phyloP scores from a whole-genome alignment of 1,139 yeast species.

The Groenewaldozyma sp. region DNA sequence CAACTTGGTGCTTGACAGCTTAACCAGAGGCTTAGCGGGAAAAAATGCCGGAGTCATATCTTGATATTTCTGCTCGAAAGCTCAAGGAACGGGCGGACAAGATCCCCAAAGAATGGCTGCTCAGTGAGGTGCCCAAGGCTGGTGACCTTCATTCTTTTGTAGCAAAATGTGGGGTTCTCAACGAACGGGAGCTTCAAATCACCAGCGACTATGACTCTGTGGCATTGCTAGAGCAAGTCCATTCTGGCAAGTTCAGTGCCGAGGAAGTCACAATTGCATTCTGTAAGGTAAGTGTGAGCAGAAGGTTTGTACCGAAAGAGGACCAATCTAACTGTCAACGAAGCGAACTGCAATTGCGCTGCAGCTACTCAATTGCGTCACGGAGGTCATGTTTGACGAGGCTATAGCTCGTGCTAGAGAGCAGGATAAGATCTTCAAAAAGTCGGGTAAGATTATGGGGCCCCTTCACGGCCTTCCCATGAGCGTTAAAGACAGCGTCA shows the following conservation, averaged over 20 bases:
- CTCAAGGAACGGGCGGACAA: slow-evolving; percentile 13
- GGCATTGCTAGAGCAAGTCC: slow-evolving; percentile 32
- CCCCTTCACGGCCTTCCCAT: slow-evolving; percentile 45
- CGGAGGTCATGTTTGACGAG: slow-evolving; percentile 24
- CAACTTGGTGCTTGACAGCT: too few species aligned
- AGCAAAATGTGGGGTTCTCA: slow-evolving; percentile 10
- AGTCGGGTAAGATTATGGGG: slow-evolving; percentile 19
- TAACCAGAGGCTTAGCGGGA: too few species aligned
- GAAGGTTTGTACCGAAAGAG: neutral
- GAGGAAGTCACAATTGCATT: slow-evolving; percentile 42
- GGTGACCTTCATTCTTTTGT: slow-evolving; percentile 9
- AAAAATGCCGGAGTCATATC: slow-evolving; percentile 7
- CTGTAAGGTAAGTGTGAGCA: slow-evolving; percentile 22
- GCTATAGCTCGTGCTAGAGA: slow-evolving; percentile 37
- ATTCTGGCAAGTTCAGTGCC: slow-evolving; percentile 35
- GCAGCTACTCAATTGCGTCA: slow-evolving; percentile 24
- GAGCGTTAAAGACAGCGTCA: slow-evolving; percentile 42
- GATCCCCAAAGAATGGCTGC: slow-evolving; percentile 19
- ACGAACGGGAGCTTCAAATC: slow-evolving; percentile 18
- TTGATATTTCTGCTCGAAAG: slow-evolving; percentile 16
- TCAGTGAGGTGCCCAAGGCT: slow-evolving; percentile 7
- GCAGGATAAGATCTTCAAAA: slow-evolving; percentile 34
- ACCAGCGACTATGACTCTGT: slow-evolving; percentile 21
- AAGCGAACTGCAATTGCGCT: slow-evolving; percentile 43
- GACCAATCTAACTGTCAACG: slow-evolving; percentile 16